A percentile compares a stretch with the other conserved stretches of the same genome.
Evolutionary conservation across 2,329 filamentous ascomycete species (phyloP).

Genomic region (Trichoderma endophyticum): DNA sequence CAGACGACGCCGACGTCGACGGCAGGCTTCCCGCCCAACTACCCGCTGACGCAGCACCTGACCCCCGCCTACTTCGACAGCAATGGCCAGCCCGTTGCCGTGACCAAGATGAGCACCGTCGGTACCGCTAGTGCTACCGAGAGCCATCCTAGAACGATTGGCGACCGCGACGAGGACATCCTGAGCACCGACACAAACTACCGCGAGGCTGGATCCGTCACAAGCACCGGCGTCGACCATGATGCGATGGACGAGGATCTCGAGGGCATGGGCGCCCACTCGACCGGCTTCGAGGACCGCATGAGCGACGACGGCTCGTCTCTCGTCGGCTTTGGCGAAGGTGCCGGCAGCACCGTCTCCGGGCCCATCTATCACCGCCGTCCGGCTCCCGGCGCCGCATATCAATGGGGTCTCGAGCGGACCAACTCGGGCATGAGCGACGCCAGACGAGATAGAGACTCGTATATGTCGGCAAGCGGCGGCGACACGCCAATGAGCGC

Average conservation of each 20-base stretch:
- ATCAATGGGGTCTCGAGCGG: slow-evolving; percentile 47
- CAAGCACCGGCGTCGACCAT: slow-evolving; percentile 46
- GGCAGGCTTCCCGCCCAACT: slow-evolving; percentile 42
- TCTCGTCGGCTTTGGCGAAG: slow-evolving; percentile 89
- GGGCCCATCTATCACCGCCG: slow-evolving; percentile 67
- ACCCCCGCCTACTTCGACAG: slow-evolving; percentile 78
- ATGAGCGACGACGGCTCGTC: slow-evolving; percentile 84
- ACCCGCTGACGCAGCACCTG: slow-evolving; percentile 39
- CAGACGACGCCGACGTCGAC: slow-evolving; percentile 52
- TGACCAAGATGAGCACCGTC: slow-evolving; percentile 82
- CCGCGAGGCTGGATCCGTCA: slow-evolving; percentile 56
- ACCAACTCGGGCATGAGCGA: slow-evolving; percentile 53
- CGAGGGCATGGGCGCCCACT: slow-evolving; percentile 44
- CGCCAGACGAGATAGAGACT: slow-evolving; percentile 36
- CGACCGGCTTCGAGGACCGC: slow-evolving; percentile 60
- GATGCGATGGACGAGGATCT: slow-evolving; percentile 55
- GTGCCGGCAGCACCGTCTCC: slow-evolving; percentile 79
- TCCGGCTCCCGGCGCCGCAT: slow-evolving; percentile 40
- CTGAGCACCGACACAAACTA: slow-evolving; percentile 65
- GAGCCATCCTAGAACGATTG: slow-evolving; percentile 57
- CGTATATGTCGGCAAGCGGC: slow-evolving; percentile 29
- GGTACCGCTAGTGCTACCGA: slow-evolving; percentile 87
- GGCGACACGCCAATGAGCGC: slow-evolving; percentile 45
- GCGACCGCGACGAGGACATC: slow-evolving; percentile 63
- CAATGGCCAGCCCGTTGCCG: slow-evolving; percentile 63